phyloP scores from a whole-genome alignment of 2,329 filamentous ascomycete species.

The Colletotrichum tanaceti region DNA sequence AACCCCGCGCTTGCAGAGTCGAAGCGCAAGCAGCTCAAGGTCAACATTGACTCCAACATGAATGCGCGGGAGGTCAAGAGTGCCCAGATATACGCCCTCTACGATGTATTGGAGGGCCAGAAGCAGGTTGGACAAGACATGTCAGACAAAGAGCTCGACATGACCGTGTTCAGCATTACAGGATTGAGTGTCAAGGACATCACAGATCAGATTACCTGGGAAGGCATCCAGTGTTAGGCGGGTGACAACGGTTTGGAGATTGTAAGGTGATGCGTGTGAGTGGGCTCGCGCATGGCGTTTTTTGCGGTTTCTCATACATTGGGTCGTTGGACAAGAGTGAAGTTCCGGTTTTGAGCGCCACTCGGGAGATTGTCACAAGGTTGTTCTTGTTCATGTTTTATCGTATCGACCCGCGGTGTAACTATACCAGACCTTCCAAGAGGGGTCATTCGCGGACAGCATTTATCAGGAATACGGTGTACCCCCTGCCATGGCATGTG shows the following conservation, averaged over 20 bases:
- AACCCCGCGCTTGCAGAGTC: conserved; percentile 75
- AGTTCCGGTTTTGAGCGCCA: conserved; percentile 15
- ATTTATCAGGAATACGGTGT: conserved; percentile 29
- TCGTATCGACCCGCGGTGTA: conserved; percentile 29
- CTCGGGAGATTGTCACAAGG: conserved; percentile 31
- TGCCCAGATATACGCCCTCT: conserved; percentile 83
- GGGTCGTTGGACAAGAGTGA: conserved; percentile 2
- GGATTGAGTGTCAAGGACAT: conserved; percentile 58
- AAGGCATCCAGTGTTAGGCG: conserved; percentile 50
- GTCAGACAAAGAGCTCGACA: conserved; percentile 71
- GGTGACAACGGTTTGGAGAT: conserved; percentile 14
- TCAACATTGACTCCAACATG: conserved; percentile 70
- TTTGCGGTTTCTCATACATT: conserved; percentile 8
- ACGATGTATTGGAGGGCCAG: conserved; percentile 86
- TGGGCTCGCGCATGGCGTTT: conserved; percentile 21
- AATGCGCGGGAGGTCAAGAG: conserved; percentile 77
- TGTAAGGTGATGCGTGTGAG: conserved; percentile 12
- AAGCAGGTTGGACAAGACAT: conserved; percentile 73
- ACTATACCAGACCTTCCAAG: conserved; percentile 32
- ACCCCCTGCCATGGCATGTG: conserved; percentile 23
- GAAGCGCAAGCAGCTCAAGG: conserved; percentile 70
- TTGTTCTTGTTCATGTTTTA: conserved; percentile 19
- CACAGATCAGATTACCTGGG: conserved; percentile 57
- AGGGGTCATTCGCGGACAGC: conserved; percentile 29
- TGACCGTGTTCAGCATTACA: conserved; percentile 69